Evolutionary conservation across 345 rosid species (phyloP).

Genomic region (Salix caprea): DNA sequence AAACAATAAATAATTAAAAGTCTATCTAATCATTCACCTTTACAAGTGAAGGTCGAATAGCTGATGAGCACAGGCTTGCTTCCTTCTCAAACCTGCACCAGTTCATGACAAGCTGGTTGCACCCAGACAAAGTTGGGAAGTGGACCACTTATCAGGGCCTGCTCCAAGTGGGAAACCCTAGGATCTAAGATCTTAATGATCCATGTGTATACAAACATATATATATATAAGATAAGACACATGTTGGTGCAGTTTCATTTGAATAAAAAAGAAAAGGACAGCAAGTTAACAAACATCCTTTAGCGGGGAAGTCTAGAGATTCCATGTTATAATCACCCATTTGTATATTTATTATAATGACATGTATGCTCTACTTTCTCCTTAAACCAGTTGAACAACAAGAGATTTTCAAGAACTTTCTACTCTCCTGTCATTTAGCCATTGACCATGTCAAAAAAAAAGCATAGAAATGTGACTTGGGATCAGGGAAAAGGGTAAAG

Average conservation of each 20-base stretch:
- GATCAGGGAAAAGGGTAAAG: neutral
- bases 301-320: conserved; percentile 20
- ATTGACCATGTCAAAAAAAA: conserved; percentile 25
- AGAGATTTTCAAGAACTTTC: neutral
- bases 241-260: conserved; percentile 10
- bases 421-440: neutral
- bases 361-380: neutral
- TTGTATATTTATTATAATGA: conserved; percentile 16
- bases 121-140: conserved; percentile 69
- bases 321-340: conserved; percentile 23
- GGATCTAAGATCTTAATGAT: conserved; percentile 9
- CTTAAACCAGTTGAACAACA: conserved; percentile 8
- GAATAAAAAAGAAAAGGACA: conserved; percentile 11
- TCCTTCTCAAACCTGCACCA: conserved; percentile 89
- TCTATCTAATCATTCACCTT: conserved; percentile 42
- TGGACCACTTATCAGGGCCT: conserved; percentile 40
- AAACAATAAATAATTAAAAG: neutral
- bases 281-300: neutral
- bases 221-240: no score
- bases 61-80: conserved; percentile 81
- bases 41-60: conserved; percentile 76
- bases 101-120: conserved; percentile 60
- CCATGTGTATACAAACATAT: neutral
- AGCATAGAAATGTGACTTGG: conserved; percentile 10
- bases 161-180: conserved; percentile 28